A percentile compares a stretch with the other conserved stretches of the same genome.
Evolutionary conservation across 225 moss, liverwort and hornwort genomes (phyloP).

Genomic region (Physcomitrellopsis africana): DNA sequence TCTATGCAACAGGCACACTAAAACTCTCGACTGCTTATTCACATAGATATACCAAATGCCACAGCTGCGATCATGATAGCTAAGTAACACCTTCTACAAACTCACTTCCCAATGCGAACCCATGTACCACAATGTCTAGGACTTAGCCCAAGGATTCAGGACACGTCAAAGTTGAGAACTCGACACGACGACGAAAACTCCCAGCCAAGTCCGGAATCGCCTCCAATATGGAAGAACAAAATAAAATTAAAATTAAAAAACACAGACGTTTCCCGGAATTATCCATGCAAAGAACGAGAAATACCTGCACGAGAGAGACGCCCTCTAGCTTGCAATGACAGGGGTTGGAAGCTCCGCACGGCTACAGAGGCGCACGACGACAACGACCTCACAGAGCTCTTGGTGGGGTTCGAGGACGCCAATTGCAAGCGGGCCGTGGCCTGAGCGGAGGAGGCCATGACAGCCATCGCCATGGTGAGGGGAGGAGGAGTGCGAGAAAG

Average conservation of each 20-base stretch:
- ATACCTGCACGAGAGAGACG: constrained; percentile 10
- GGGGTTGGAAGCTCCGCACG: neutral
- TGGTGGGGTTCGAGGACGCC: neutral
- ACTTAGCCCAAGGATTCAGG: too few relatives aligned
- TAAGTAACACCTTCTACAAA: neutral
- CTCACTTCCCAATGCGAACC: neutral
- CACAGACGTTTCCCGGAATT: too few relatives aligned
- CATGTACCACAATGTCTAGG: neutral
- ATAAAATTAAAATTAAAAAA: neutral
- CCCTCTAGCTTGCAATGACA: constrained; percentile 2
- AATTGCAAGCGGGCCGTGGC: neutral
- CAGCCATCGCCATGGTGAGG: constrained; percentile 23
- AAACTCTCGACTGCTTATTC: neutral
- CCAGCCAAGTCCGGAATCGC: too few relatives aligned
- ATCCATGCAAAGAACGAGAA: neutral
- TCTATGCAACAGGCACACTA: neutral
- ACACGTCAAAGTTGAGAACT: too few relatives aligned
- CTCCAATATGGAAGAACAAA: neutral
- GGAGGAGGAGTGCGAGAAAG: neutral
- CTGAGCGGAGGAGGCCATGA: neutral
- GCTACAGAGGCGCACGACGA: neutral
- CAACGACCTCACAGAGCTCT: neutral
- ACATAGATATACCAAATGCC: too few relatives aligned
- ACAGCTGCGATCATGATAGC: neutral
- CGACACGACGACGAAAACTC: too few relatives aligned